Conservation (phyloP, 768 basidiomycete species). For the Xerocomus potaroensis region DNA sequence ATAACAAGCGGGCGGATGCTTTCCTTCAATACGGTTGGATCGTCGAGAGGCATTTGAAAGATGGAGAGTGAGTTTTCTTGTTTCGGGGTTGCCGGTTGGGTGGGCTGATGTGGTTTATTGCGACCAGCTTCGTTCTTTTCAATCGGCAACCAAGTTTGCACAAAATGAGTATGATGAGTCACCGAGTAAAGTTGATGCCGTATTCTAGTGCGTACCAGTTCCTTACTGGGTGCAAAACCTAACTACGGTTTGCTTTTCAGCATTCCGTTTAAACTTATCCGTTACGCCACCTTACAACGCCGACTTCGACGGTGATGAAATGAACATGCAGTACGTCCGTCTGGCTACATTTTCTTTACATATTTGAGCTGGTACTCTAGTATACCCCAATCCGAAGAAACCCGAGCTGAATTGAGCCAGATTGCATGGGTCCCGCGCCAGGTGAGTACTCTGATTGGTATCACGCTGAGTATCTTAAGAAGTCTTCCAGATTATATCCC, state of each 20-base stretch:
- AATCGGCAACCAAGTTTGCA: constrained; percentile 98
- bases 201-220: constrained; percentile 77
- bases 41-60: constrained; percentile 94
- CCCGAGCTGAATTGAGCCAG: constrained; percentile 94
- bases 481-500: constrained; percentile 82
- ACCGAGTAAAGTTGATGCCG: constrained; percentile 94
- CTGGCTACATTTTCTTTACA: not conserved
- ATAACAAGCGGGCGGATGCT: constrained; percentile 93
- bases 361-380: constrained; percentile 37
- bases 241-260: constrained; percentile 37
- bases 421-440: constrained; percentile 98
- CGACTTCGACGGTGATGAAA: constrained; percentile 99
- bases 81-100: not conserved
- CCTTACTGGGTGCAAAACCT: not conserved
- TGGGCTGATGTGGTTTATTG: not conserved
- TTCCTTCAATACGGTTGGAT: constrained; percentile 98
- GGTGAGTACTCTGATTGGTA: constrained; percentile 38
- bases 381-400: constrained; percentile 97
- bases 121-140: constrained; percentile 51
- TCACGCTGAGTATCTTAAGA: not conserved
- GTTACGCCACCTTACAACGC: constrained; percentile 99
- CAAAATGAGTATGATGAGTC: constrained; percentile 99
- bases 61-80: constrained; percentile 83
- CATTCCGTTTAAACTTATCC: constrained; percentile 96
- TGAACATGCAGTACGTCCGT: constrained; percentile 97